A percentile compares a stretch with the other conserved stretches of the same genome.
Evolutionary conservation across 495 filamentous ascomycete species (phyloP).

Genomic region (Diplogelasinospora grovesii): DNA sequence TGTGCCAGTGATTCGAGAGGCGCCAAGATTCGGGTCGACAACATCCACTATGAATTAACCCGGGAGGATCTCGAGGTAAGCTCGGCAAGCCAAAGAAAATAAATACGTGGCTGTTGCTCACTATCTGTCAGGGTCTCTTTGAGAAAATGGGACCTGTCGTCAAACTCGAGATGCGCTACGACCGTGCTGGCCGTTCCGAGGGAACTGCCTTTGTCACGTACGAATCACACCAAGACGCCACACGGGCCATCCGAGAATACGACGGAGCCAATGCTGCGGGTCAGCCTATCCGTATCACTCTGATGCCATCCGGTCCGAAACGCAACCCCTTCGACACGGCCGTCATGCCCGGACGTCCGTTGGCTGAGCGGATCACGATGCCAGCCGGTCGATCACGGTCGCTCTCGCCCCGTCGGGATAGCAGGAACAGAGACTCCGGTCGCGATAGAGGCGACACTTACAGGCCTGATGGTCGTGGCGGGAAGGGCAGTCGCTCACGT

Average conservation of each 20-base stretch:
- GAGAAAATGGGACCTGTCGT: slow-evolving; percentile 64
- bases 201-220: slow-evolving; percentile 85
- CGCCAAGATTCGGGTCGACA: slow-evolving; percentile 76
- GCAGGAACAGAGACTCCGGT: slow-evolving; percentile 53
- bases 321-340: slow-evolving; percentile 55
- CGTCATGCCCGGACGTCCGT: slow-evolving; percentile 48
- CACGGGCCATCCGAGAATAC: slow-evolving; percentile 68
- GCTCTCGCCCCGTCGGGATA: slow-evolving; percentile 48
- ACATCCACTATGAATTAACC: slow-evolving; percentile 88
- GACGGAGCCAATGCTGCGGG: slow-evolving; percentile 89
- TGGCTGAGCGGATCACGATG: slow-evolving; percentile 69
- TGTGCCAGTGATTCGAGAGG: slow-evolving; percentile 43
- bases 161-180: slow-evolving; percentile 70
- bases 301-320: slow-evolving; percentile 49
- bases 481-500: slow-evolving; percentile 42
- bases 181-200: slow-evolving; percentile 84
- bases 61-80: slow-evolving; percentile 77
- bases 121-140: slow-evolving; percentile 63
- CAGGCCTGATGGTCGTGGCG: slow-evolving; percentile 65
- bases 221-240: slow-evolving; percentile 58
- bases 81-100: background rate
- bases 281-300: slow-evolving; percentile 78
- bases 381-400: slow-evolving; percentile 46
- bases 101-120: slow-evolving; percentile 12
- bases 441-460: slow-evolving; percentile 79